Percentiles rank a stretch among this genome's conserved stretches.
Evolutionary conservation across 2,329 filamentous ascomycete genomes (phyloP).

Genomic region (Phoma herbarum): DNA sequence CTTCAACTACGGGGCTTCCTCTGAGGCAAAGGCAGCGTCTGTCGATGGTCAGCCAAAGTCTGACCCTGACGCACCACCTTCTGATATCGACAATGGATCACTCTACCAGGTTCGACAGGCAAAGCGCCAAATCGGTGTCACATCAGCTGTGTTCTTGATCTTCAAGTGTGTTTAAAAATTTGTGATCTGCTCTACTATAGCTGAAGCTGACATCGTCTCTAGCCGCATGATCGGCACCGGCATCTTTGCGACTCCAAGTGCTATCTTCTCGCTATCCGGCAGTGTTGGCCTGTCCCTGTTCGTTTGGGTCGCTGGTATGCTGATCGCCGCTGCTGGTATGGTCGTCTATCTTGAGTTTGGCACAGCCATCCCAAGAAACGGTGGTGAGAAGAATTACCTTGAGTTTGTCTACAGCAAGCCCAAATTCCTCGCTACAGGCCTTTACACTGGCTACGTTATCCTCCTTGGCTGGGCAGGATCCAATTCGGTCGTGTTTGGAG

Average conservation of each 20-base stretch:
- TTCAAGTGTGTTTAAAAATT: slow-evolving; percentile 56
- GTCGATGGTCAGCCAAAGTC: slow-evolving; percentile 16
- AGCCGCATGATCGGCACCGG: slow-evolving; percentile 70
- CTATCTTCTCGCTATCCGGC: slow-evolving; percentile 65
- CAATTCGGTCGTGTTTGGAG: slow-evolving; percentile 74
- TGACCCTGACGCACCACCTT: slow-evolving; percentile 18
- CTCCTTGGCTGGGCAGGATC: slow-evolving; percentile 70
- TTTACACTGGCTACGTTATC: slow-evolving; percentile 69
- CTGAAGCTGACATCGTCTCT: not conserved
- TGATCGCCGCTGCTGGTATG: slow-evolving; percentile 69
- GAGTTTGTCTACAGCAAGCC: slow-evolving; percentile 70
- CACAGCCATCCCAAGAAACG: slow-evolving; percentile 70
- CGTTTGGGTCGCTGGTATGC: slow-evolving; percentile 69
- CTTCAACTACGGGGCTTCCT: slow-evolving; percentile 25
- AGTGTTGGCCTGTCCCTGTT: slow-evolving; percentile 70
- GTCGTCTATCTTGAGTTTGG: slow-evolving; percentile 74
- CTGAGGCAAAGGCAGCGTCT: slow-evolving; percentile 14
- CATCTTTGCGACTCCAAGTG: slow-evolving; percentile 70
- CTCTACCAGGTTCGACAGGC: slow-evolving; percentile 37
- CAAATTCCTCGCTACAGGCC: slow-evolving; percentile 66
- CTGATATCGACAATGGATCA: slow-evolving; percentile 35
- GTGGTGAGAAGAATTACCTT: slow-evolving; percentile 72
- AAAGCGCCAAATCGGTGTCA: slow-evolving; percentile 43
- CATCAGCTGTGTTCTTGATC: slow-evolving; percentile 52
- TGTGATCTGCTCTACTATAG: not conserved